Base-by-base conservation (phyloP, 2,329 filamentous ascomycete genomes). In the Huntiella savannae region DNA sequence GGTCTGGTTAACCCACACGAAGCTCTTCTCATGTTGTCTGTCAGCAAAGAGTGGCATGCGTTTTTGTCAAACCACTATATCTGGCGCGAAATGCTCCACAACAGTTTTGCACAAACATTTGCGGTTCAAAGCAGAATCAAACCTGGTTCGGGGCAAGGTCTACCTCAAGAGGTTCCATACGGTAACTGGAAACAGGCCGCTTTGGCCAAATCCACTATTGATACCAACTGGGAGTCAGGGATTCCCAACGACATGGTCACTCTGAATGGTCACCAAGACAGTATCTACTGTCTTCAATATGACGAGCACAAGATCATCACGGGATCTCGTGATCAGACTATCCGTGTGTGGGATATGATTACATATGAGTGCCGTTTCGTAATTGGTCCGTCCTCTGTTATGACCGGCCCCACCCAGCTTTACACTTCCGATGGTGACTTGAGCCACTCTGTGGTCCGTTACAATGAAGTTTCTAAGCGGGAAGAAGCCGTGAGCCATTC, bases 241-340 rank as follows among this genome's bases (percentile, higher is more conserved):
- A 77, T 79, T 53, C 83, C 86, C 6, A 79, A 76, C 13, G 28
- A 32, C 28, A 16, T 40, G 10, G 13, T 13, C 47, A 96, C 95
- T 60, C 71, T 98, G 16, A 85, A 91, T 55, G 91, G 91, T 2
- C 91, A 98, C 59, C 78, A 79, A 19, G 91, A 98, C 60, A 95
- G 86, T 53, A 92, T 98, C 48, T 98, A 98, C 64, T 98, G 91
- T 61, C 75, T 93, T 48, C 91, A 98, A 58, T 98, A 96, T 59
- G 91, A 98, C 60, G 88, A 96, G 79, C 86, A 82, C 58, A 98
- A 96, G 62, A 94, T 96, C 57, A 87, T 98, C 53, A 96, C 91
- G 2, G 91, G 91, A 22, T 95, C 88, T 7, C 79, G 91, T 51
- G 91, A 98, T 62, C 83, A 84, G 59, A 96, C 91, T 0, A 91